phyloP scores from a whole-genome alignment of 805 yeast species.

The Ogataea paraovalis region DNA sequence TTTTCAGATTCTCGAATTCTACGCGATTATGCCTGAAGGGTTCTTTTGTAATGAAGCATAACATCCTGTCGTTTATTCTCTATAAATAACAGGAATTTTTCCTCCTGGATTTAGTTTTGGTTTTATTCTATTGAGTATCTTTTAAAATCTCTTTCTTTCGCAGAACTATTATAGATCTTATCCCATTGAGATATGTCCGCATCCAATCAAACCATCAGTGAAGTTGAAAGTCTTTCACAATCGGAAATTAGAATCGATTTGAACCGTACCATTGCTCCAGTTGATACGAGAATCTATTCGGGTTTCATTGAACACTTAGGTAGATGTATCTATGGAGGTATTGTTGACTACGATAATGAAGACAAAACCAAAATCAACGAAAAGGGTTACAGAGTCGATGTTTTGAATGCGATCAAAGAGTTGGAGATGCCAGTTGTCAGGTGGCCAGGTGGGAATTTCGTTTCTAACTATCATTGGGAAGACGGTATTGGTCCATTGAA shows the following conservation, averaged over 20 bases:
- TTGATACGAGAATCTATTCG: conserved; percentile 30
- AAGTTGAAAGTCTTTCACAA: conserved; percentile 9
- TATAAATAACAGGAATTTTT: no score
- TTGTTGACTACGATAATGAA: conserved; percentile 26
- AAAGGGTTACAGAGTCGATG: conserved; percentile 30
- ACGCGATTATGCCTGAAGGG: no score
- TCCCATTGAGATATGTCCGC: no score
- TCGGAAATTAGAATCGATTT: conserved; percentile 29
- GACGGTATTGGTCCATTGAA: conserved; percentile 34
- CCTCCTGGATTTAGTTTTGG: no score
- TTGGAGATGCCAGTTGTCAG: conserved; percentile 33
- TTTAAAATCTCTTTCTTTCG: no score
- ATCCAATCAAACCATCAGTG: conserved; percentile 18
- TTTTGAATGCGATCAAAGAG: conserved; percentile 28
- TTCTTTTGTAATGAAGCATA: no score
- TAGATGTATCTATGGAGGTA: conserved; percentile 35
- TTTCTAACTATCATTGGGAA: conserved; percentile 32
- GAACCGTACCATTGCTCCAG: conserved; percentile 21
- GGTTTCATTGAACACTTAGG: conserved; percentile 36
- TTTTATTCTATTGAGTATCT: no score
- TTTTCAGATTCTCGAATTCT: no score
- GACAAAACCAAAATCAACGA: conserved; percentile 16
- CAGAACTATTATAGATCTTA: no score
- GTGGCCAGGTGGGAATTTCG: conserved; percentile 37
- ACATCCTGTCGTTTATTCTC: no score